phyloP scores from a whole-genome alignment of 2,329 filamentous ascomycete species.

The Diaporthe batatas region DNA sequence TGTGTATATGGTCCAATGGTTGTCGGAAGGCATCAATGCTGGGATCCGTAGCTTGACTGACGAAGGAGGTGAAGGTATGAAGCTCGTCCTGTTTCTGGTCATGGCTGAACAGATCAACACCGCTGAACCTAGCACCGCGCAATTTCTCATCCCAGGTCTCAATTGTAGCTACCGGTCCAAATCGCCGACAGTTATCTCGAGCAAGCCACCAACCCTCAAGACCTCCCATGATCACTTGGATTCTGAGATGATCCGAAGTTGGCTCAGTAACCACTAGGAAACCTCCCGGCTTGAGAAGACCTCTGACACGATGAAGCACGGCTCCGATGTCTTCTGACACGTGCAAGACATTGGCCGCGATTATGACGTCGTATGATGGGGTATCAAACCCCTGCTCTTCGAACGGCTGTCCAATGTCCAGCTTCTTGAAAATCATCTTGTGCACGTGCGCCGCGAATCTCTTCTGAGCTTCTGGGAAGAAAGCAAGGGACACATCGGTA shows the following conservation, averaged over 20 bases:
- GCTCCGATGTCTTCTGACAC: slow-evolving; percentile 43
- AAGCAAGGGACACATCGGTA: slow-evolving; percentile 33
- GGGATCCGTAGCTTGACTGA: slow-evolving; percentile 11
- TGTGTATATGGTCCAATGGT: neutral
- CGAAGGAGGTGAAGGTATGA: slow-evolving; percentile 31
- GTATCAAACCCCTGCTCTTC: slow-evolving; percentile 49
- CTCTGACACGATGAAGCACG: slow-evolving; percentile 48
- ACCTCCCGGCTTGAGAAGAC: slow-evolving; percentile 50
- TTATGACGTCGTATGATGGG: slow-evolving; percentile 49
- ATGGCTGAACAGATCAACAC: slow-evolving; percentile 48
- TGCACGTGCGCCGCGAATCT: neutral
- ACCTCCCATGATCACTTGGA: slow-evolving; percentile 50
- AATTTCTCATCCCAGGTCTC: slow-evolving; percentile 48
- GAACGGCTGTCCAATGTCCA: slow-evolving; percentile 49
- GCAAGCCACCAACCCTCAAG: slow-evolving; percentile 52
- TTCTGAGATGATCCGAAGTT: slow-evolving; percentile 48
- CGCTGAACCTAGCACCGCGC: slow-evolving; percentile 47
- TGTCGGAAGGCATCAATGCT: neutral
- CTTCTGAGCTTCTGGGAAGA: slow-evolving; percentile 45
- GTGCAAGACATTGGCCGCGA: slow-evolving; percentile 49
- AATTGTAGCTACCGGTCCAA: slow-evolving; percentile 47
- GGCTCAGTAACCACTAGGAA: slow-evolving; percentile 49
- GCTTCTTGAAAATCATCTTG: slow-evolving; percentile 36
- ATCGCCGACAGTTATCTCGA: slow-evolving; percentile 48
- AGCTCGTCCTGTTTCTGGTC: slow-evolving; percentile 41